A percentile compares a stretch with the other conserved stretches of the same genome.
Evolutionary conservation across 1,139 yeast species (phyloP).

Genomic region (Zhuliangozyma blackwelliae): DNA sequence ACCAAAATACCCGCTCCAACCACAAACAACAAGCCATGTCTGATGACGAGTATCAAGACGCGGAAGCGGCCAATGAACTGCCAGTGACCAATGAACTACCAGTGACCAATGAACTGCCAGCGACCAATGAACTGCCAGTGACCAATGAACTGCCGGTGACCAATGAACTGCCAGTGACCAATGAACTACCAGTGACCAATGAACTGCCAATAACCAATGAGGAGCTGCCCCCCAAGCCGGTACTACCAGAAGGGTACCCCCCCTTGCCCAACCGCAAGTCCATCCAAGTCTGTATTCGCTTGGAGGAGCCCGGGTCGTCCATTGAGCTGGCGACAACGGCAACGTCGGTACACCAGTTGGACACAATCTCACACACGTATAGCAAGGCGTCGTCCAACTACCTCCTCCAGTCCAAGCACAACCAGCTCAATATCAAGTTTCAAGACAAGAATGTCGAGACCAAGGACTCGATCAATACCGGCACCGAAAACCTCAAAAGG

Average conservation of each 20-base stretch:
- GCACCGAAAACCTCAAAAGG: constrained; percentile 57
- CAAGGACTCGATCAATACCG: constrained; percentile 52
- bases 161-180: too few relatives aligned
- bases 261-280: constrained; percentile 25
- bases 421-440: constrained; percentile 26
- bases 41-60: background rate
- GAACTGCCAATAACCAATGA: too few relatives aligned
- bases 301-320: constrained; percentile 19
- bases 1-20: too few relatives aligned
- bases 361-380: constrained; percentile 13
- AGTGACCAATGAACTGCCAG: too few relatives aligned
- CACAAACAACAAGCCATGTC: too few relatives aligned
- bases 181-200: too few relatives aligned
- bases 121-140: too few relatives aligned
- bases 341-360: constrained; percentile 4
- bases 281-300: constrained; percentile 25
- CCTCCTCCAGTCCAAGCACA: constrained; percentile 34
- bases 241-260: too few relatives aligned
- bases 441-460: constrained; percentile 26
- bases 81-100: too few relatives aligned
- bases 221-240: background rate
- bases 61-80: too few relatives aligned
- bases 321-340: background rate
- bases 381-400: constrained; percentile 25
- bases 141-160: too few relatives aligned